Evolutionary conservation across 2,329 filamentous ascomycete genomes (phyloP).

Genomic region (Tolypocladium album): DNA sequence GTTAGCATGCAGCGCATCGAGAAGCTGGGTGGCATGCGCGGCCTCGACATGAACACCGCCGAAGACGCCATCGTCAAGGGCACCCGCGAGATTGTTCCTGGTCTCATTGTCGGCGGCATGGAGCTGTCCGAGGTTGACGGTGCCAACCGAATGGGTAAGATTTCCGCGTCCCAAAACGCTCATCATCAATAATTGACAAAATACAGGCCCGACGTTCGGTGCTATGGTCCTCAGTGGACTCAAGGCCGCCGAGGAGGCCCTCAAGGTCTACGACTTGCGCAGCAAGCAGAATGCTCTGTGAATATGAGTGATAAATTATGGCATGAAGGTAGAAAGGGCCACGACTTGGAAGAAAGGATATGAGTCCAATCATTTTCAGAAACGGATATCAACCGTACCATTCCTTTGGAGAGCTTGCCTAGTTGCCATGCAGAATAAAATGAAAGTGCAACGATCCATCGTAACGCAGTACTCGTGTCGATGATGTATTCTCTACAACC

Average conservation of each 20-base stretch:
- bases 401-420: neutral
- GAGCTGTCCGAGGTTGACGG: conserved; percentile 85
- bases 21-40: conserved; percentile 83
- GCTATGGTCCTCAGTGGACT: conserved; percentile 83
- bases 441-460: neutral
- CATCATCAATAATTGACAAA: neutral
- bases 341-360: neutral
- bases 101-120: conserved; percentile 90
- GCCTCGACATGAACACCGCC: conserved; percentile 82
- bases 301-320: neutral
- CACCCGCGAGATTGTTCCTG: conserved; percentile 78
- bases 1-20: conserved; percentile 79
- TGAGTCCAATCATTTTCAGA: neutral
- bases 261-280: conserved; percentile 66
- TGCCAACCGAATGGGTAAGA: conserved; percentile 73
- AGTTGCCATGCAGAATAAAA: conserved; percentile 5
- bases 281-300: conserved; percentile 65
- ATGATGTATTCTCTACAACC: neutral
- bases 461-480: neutral
- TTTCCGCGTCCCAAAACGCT: accelerated
- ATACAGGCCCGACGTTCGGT: conserved; percentile 61
- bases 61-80: conserved; percentile 92
- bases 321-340: neutral
- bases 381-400: neutral
- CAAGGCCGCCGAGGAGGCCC: conserved; percentile 81